These are phyloP conservation scores for Ophiostoma tasmaniense DNA, from an alignment of 2,329 filamentous ascomycete genomes.

Conservation along the genomic window DNA sequence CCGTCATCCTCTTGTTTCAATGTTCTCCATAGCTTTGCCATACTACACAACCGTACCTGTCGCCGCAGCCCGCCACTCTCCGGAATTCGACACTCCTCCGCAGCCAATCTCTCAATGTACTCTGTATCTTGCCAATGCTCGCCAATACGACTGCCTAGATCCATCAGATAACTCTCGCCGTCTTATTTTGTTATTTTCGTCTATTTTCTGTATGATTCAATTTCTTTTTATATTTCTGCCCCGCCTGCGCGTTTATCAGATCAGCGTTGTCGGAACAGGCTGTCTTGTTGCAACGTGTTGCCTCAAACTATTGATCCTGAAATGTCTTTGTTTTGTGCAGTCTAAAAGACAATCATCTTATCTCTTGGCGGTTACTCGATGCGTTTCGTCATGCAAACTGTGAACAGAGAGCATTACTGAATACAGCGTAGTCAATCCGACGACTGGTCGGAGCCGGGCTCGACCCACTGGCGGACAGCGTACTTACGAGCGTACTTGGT, in stretches of 20 bases:
- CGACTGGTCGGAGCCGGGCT: background rate
- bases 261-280: constrained; percentile 12
- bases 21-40: background rate
- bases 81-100: background rate
- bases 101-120: background rate
- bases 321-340: background rate
- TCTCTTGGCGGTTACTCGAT: constrained; percentile 14
- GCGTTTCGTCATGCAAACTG: background rate
- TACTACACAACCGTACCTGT: background rate
- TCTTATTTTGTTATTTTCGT: background rate
- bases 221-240: background rate
- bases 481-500: background rate
- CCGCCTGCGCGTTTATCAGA: constrained; percentile 14
- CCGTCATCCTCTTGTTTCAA: background rate
- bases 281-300: background rate
- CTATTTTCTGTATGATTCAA: background rate
- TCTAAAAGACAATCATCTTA: constrained; percentile 10
- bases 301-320: background rate
- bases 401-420: background rate
- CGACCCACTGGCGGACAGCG: background rate
- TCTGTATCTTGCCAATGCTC: background rate
- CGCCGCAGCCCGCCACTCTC: background rate
- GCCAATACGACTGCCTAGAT: background rate
- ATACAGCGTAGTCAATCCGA: too few species aligned
- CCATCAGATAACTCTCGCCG: background rate